phyloP scores from a whole-genome alignment of 352 stramenopile species.

The Paralagenidium karlingii region DNA sequence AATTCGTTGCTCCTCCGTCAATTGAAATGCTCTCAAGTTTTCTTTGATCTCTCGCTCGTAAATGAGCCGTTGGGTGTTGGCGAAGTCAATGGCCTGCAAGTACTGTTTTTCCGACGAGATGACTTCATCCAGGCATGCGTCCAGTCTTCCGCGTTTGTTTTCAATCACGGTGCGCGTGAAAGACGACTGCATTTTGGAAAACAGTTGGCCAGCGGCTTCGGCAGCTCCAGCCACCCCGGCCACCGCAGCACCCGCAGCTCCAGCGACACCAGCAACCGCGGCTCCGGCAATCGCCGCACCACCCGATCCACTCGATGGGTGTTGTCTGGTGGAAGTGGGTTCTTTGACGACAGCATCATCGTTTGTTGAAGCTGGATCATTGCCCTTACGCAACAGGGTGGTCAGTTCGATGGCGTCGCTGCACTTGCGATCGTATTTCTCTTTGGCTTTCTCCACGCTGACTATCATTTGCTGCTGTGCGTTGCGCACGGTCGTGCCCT shows the following conservation, averaged over 20 bases:
- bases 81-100: constrained; percentile 43
- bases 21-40: constrained; percentile 65
- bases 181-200: constrained; percentile 68
- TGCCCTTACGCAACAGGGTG: constrained; percentile 3
- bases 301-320: too few relatives aligned
- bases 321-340: constrained; percentile 1
- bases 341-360: constrained; percentile 1
- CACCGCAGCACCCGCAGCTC: too few relatives aligned
- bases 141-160: constrained; percentile 46
- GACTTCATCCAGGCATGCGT: constrained; percentile 47
- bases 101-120: constrained; percentile 59
- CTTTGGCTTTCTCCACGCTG: constrained; percentile 54
- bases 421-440: constrained; percentile 70
- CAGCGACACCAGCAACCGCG: constrained; percentile 13
- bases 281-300: too few relatives aligned
- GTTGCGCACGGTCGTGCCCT: constrained; percentile 57
- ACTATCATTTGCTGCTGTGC: constrained; percentile 43
- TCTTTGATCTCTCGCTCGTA: constrained; percentile 63
- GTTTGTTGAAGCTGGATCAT: too few relatives aligned
- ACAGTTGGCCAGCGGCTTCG: constrained; percentile 53
- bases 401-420: constrained; percentile 48
- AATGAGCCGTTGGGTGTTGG: constrained; percentile 47
- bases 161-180: constrained; percentile 54
- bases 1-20: constrained; percentile 73
- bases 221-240: too few relatives aligned